Evolutionary conservation across 176 grass and related monocot species (phyloP).

Genomic region (Musa beccarii): DNA sequence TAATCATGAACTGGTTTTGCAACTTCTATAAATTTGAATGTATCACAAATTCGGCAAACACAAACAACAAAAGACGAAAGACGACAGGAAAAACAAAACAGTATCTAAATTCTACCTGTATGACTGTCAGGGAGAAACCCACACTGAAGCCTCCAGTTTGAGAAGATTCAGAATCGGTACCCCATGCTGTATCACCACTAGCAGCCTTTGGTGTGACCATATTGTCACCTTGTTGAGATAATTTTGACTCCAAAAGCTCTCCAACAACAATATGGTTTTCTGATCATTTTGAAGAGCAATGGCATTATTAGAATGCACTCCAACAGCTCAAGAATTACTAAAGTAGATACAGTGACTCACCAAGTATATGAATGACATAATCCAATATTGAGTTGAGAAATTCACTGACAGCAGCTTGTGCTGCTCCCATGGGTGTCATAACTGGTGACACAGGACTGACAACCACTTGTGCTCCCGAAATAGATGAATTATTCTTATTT

Average conservation of each 20-base stretch:
- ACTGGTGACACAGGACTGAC: conserved; percentile 68
- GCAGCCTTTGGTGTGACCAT: conserved; percentile 47
- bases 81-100: neutral
- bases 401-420: conserved; percentile 51
- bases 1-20: neutral
- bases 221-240: conserved; percentile 48
- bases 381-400: conserved; percentile 75
- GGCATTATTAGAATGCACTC: conserved; percentile 21
- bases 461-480: conserved; percentile 48
- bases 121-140: conserved; percentile 76
- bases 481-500: conserved; percentile 45
- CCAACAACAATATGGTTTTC: conserved; percentile 93
- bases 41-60: neutral
- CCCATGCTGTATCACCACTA: conserved; percentile 55
- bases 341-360: conserved; percentile 36
- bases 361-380: conserved; percentile 67
- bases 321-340: conserved; percentile 7
- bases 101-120: conserved; percentile 54
- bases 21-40: conserved; percentile 8
- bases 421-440: conserved; percentile 73
- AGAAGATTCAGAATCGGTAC: conserved; percentile 76
- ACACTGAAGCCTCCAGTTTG: conserved; percentile 92
- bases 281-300: conserved; percentile 25
- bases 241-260: conserved; percentile 87
- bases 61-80: conserved; percentile 18